These are phyloP conservation scores for Rubia tinctorum DNA, from an alignment of 305 asterid genomes.

Conservation along the genomic window DNA sequence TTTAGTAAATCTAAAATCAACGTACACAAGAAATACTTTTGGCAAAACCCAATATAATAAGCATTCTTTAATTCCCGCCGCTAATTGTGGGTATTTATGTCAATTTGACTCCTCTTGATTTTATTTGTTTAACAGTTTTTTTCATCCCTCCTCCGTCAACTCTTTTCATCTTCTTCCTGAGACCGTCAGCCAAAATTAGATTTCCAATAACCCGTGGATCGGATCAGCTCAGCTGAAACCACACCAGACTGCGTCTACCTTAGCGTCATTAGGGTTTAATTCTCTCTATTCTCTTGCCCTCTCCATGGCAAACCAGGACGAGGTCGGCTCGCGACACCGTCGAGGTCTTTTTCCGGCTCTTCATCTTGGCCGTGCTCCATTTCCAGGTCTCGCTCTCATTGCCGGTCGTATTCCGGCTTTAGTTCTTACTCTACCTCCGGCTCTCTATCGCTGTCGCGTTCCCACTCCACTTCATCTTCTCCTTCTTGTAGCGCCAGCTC, in stretches of 20 bases:
- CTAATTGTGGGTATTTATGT: too few relatives aligned
- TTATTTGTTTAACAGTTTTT: too few relatives aligned
- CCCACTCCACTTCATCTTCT: slow-evolving; percentile 64
- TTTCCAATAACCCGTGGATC: not conserved
- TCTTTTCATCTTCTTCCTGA: too few relatives aligned
- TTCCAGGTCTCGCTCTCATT: slow-evolving; percentile 30
- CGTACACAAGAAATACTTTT: too few relatives aligned
- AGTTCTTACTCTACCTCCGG: slow-evolving; percentile 40
- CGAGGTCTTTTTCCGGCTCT: slow-evolving; percentile 52
- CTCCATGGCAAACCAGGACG: slow-evolving; percentile 79
- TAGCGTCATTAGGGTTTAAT: slow-evolving; percentile 4
- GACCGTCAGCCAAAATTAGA: not conserved
- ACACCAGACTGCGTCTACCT: not conserved
- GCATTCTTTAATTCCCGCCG: too few relatives aligned
- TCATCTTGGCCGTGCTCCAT: slow-evolving; percentile 18
- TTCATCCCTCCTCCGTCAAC: too few relatives aligned
- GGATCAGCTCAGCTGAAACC: not conserved
- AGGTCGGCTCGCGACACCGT: slow-evolving; percentile 63
- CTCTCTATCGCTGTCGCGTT: slow-evolving; percentile 49
- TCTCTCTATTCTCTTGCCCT: not conserved
- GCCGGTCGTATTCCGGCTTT: slow-evolving; percentile 40
- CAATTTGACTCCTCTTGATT: too few relatives aligned
- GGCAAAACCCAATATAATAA: too few relatives aligned
- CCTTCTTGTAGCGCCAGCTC: slow-evolving; percentile 37
- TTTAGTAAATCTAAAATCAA: too few relatives aligned